Evolutionary conservation across 257 asterid genomes (phyloP).

Genomic region (Henckelia pumila): DNA sequence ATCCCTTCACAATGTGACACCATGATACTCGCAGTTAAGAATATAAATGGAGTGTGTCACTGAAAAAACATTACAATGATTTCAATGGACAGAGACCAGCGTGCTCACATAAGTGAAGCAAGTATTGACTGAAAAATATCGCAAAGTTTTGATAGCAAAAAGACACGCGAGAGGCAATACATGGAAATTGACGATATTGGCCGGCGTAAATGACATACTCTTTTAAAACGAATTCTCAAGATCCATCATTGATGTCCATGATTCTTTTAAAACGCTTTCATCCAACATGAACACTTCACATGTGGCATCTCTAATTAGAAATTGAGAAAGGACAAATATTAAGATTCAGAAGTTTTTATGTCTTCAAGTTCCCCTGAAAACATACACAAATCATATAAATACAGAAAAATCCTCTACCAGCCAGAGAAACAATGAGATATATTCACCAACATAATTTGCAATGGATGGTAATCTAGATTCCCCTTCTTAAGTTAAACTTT

Average conservation of each 20-base stretch:
- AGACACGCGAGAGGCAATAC: too few species aligned
- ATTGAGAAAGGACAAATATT: neutral
- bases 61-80: neutral
- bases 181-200: too few species aligned
- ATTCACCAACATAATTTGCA: neutral
- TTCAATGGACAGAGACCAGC: neutral
- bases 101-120: neutral
- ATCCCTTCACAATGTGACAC: neutral
- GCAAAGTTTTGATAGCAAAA: too few species aligned
- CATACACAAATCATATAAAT: neutral
- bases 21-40: neutral
- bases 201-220: too few species aligned
- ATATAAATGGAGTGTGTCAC: neutral
- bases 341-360: neutral
- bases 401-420: neutral
- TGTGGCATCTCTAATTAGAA: neutral
- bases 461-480: constrained; percentile 7
- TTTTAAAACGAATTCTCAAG: neutral
- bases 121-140: neutral
- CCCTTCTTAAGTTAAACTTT: neutral
- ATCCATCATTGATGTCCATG: neutral
- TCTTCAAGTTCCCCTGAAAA: neutral
- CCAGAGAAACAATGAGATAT: neutral
- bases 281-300: neutral
- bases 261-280: neutral